phyloP scores from a whole-genome alignment of 2,329 filamentous ascomycete genomes.

The Exophiala viscosa region DNA sequence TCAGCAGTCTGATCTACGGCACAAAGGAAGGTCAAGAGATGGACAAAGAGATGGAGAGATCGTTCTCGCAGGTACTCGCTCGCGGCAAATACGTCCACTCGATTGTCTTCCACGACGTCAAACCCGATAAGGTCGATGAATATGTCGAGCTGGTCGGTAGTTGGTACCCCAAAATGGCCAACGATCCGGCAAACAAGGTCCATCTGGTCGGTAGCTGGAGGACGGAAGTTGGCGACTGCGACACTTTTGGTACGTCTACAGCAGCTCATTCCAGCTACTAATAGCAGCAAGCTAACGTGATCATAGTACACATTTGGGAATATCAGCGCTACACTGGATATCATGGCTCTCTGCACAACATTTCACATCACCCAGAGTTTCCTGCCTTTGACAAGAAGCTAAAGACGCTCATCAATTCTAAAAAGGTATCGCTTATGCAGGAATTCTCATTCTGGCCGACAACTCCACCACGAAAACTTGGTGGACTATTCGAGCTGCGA shows the following conservation, averaged over 20 bases:
- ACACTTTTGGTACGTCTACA: constrained; percentile 77
- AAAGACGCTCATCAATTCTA: constrained; percentile 76
- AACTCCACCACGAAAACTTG: constrained; percentile 79
- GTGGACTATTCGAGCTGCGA: constrained; percentile 90
- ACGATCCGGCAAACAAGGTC: constrained; percentile 82
- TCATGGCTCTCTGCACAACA: constrained; percentile 82
- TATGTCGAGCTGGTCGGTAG: constrained; percentile 84
- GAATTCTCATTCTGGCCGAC: constrained; percentile 99
- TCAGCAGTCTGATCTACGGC: constrained; percentile 91
- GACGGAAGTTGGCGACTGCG: constrained; percentile 93
- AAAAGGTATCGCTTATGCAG: constrained; percentile 92
- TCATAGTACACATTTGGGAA: constrained; percentile 95
- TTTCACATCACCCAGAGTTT: constrained; percentile 79
- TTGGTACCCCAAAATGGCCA: constrained; percentile 90
- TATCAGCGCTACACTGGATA: constrained; percentile 97
- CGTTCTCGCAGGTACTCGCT: constrained; percentile 90
- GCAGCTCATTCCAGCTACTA: constrained; percentile 11
- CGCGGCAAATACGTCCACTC: constrained; percentile 98
- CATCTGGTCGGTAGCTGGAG: constrained; percentile 97
- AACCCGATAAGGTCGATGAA: constrained; percentile 91
- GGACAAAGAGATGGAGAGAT: constrained; percentile 92
- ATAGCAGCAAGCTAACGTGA: constrained; percentile 31
- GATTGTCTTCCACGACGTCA: constrained; percentile 93
- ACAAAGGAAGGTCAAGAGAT: constrained; percentile 92
- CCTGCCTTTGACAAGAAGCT: constrained; percentile 78